Percentiles rank a stretch among this genome's conserved stretches.
Conservation (phyloP, 208 protist species). For the Cochliopodium minus region DNA sequence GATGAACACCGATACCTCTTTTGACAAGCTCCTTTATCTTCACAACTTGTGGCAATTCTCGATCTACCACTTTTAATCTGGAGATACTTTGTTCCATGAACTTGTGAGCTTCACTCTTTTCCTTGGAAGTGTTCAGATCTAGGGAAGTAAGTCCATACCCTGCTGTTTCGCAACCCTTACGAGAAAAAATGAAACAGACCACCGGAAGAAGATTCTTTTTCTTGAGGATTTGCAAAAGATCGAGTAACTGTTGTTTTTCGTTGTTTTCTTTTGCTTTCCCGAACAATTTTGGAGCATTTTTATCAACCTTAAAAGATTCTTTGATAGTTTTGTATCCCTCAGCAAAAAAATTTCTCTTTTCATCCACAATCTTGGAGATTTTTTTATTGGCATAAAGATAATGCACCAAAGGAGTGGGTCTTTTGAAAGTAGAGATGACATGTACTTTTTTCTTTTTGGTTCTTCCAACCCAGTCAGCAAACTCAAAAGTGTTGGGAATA, state of each 20-base stretch:
- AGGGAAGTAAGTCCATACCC: constrained; percentile 16
- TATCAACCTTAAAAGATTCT: constrained; percentile 17
- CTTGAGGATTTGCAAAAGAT: constrained; percentile 24
- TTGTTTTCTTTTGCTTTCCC: not conserved
- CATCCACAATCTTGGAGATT: constrained; percentile 29
- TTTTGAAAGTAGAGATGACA: constrained; percentile 50
- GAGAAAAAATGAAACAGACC: constrained; percentile 52
- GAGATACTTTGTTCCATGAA: constrained; percentile 32
- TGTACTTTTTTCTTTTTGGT: constrained; percentile 43
- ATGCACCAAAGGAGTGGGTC: constrained; percentile 65
- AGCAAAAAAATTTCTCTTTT: constrained; percentile 3
- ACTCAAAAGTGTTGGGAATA: constrained; percentile 56
- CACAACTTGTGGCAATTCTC: constrained; percentile 25
- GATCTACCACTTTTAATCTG: constrained; percentile 17
- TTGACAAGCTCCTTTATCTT: constrained; percentile 37
- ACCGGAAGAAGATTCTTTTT: constrained; percentile 33
- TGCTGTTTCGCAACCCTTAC: constrained; percentile 34
- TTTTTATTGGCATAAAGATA: constrained; percentile 36
- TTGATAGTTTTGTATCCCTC: constrained; percentile 15
- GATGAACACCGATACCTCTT: constrained; percentile 63
- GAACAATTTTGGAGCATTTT: constrained; percentile 9
- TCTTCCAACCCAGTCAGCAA: constrained; percentile 66
- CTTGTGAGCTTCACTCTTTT: constrained; percentile 36
- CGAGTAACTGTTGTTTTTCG: constrained; percentile 4
- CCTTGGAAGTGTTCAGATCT: constrained; percentile 30